Percentiles rank a stretch among this genome's conserved stretches.
Evolutionary conservation across 148 eudicot species (phyloP).

Genomic region (Nepenthes mirabilis): DNA sequence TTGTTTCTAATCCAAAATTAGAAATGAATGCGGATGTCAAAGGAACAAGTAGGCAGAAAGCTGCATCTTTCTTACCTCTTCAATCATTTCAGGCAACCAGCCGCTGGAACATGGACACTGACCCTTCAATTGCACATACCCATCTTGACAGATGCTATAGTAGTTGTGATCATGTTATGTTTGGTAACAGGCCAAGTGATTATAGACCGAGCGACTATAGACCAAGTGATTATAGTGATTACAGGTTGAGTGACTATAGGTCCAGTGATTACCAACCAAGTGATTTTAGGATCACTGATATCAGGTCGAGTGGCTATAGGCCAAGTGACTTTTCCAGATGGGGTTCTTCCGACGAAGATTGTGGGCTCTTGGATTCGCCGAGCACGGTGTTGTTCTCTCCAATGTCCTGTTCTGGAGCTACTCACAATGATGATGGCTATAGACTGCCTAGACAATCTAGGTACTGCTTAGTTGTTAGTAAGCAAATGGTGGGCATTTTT

Average conservation of each 20-base stretch:
- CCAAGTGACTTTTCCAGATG: slow-evolving; percentile 72
- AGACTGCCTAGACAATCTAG: slow-evolving; percentile 34
- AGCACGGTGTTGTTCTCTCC: slow-evolving; percentile 64
- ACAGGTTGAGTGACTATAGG: slow-evolving; percentile 33
- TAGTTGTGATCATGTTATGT: slow-evolving; percentile 75
- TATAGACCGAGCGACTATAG: slow-evolving; percentile 16
- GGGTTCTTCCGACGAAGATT: slow-evolving; percentile 92
- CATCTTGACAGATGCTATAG: slow-evolving; percentile 79
- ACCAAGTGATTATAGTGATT: slow-evolving; percentile 24
- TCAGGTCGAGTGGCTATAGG: slow-evolving; percentile 46
- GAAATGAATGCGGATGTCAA: slow-evolving; percentile 89
- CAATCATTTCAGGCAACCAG: slow-evolving; percentile 74
- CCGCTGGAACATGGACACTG: slow-evolving; percentile 27
- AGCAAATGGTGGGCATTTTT: slow-evolving; percentile 92
- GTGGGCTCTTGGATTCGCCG: slow-evolving; percentile 63
- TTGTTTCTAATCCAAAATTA: slow-evolving; percentile 65
- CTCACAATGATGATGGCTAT: slow-evolving; percentile 33
- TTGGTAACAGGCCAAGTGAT: slow-evolving; percentile 47
- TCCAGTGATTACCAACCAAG: slow-evolving; percentile 30
- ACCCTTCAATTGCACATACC: slow-evolving; percentile 54
- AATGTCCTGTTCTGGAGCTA: slow-evolving; percentile 33
- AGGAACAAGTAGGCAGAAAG: slow-evolving; percentile 49
- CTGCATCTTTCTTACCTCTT: slow-evolving; percentile 59
- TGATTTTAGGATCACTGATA: slow-evolving; percentile 24
- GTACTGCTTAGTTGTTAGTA: slow-evolving; percentile 74